Evolutionary conservation across 129 eudicot species (phyloP).

Genomic region (Sambucus nigra): DNA sequence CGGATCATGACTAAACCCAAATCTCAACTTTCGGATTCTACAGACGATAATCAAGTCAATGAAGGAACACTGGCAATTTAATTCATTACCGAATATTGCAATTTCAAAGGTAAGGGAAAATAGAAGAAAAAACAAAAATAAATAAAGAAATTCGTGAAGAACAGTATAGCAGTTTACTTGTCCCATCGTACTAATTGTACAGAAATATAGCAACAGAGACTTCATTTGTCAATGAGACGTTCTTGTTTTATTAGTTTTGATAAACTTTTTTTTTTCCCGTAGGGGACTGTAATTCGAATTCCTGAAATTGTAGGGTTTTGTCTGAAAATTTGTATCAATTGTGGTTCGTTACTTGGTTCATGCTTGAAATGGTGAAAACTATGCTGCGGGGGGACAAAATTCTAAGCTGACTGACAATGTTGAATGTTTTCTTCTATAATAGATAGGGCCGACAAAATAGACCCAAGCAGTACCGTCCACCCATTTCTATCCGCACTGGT

Average conservation of each 20-base stretch:
- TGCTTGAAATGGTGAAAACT: too few relatives aligned
- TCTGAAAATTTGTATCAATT: neutral
- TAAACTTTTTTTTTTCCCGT: neutral
- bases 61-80: constrained; percentile 70
- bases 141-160: neutral
- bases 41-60: constrained; percentile 55
- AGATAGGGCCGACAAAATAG: too few relatives aligned
- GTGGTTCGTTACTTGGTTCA: too few relatives aligned
- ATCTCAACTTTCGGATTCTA: constrained; percentile 41
- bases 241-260: constrained; percentile 6
- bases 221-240: neutral
- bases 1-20: constrained; percentile 54
- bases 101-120: neutral
- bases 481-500: too few relatives aligned
- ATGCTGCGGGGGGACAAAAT: too few relatives aligned
- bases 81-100: neutral
- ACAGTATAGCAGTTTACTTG: constrained; percentile 26
- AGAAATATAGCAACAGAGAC: constrained; percentile 30
- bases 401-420: too few relatives aligned
- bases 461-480: too few relatives aligned
- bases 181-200: constrained; percentile 46
- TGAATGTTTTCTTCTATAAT: too few relatives aligned
- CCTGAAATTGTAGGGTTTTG: neutral
- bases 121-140: neutral
- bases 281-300: neutral